Evolutionary conservation across 345 rosid genomes (phyloP).

Genomic region (Camelina neglecta): DNA sequence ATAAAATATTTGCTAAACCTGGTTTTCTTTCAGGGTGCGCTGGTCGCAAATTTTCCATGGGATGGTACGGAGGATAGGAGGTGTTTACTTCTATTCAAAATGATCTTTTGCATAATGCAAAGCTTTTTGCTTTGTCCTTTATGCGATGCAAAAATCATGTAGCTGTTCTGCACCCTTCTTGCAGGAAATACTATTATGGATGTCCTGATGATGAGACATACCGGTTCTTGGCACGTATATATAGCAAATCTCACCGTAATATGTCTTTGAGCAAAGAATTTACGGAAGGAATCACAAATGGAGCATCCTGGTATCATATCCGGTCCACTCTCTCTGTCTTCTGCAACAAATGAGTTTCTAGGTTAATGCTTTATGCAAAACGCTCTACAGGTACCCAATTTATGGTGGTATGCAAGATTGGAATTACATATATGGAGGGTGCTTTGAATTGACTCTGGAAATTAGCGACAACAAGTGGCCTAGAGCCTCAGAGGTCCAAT

Average conservation of each 20-base stretch:
- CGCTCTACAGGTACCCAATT: constrained; percentile 81
- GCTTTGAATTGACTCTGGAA: constrained; percentile 98
- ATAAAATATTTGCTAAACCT: not conserved
- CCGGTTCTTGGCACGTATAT: constrained; percentile 74
- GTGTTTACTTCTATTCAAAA: constrained; percentile 48
- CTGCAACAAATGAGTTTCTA: constrained; percentile 14
- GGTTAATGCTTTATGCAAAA: constrained; percentile 32
- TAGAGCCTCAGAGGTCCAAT: constrained; percentile 71
- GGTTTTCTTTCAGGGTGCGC: constrained; percentile 76
- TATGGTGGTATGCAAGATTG: constrained; percentile 99
- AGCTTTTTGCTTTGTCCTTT: constrained; percentile 9
- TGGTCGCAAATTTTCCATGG: constrained; percentile 99
- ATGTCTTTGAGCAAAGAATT: constrained; percentile 95
- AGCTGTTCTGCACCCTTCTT: constrained; percentile 32
- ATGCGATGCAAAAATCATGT: constrained; percentile 15
- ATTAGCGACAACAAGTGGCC: constrained; percentile 97
- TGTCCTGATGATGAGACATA: constrained; percentile 94
- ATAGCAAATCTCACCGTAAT: constrained; percentile 83
- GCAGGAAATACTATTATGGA: constrained; percentile 78
- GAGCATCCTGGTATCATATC: constrained; percentile 79
- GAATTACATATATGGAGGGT: constrained; percentile 94
- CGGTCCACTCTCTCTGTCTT: constrained; percentile 9
- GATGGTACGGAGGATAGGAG: constrained; percentile 81
- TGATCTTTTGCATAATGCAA: not conserved
- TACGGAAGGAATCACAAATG: constrained; percentile 89